A percentile compares a stretch with the other conserved stretches of the same genome.
These are phyloP conservation scores for Ustanciosporium gigantosporum DNA, from an alignment of 1,284 basidiomycete species.

Conservation along the genomic window DNA sequence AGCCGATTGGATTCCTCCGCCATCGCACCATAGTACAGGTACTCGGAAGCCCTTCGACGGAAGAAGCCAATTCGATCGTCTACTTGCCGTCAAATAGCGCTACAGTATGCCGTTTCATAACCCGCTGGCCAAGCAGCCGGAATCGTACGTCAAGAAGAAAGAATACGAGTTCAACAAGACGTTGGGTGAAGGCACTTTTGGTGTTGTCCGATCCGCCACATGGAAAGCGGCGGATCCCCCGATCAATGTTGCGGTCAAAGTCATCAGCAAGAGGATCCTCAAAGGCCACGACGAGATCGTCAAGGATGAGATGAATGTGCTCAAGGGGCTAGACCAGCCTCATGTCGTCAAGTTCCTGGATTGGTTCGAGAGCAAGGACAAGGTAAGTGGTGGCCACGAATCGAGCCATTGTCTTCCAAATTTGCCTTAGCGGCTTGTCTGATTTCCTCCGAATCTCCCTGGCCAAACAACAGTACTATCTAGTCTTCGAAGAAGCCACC, in stretches of 20 bases:
- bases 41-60: no score
- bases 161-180: constrained; percentile 59
- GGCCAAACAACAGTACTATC: constrained; percentile 52
- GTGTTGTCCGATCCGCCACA: constrained; percentile 49
- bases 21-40: no score
- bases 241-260: constrained; percentile 57
- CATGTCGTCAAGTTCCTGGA: constrained; percentile 66
- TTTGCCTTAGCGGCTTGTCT: neutral
- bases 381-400: constrained; percentile 8
- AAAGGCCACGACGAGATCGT: constrained; percentile 56
- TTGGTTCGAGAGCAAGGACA: constrained; percentile 59
- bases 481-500: constrained; percentile 62
- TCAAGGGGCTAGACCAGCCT: constrained; percentile 57
- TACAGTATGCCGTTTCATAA: constrained; percentile 44
- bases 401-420: neutral
- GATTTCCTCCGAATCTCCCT: neutral
- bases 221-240: constrained; percentile 51
- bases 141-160: constrained; percentile 57
- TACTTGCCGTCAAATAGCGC: no score
- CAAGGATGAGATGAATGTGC: constrained; percentile 58
- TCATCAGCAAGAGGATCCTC: constrained; percentile 56
- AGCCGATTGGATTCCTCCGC: no score
- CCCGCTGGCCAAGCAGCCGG: constrained; percentile 44
- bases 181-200: constrained; percentile 58
- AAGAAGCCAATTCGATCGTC: no score